Evolutionary conservation across 768 basidiomycete genomes (phyloP).

Genomic region (Pleurotus platypus): DNA sequence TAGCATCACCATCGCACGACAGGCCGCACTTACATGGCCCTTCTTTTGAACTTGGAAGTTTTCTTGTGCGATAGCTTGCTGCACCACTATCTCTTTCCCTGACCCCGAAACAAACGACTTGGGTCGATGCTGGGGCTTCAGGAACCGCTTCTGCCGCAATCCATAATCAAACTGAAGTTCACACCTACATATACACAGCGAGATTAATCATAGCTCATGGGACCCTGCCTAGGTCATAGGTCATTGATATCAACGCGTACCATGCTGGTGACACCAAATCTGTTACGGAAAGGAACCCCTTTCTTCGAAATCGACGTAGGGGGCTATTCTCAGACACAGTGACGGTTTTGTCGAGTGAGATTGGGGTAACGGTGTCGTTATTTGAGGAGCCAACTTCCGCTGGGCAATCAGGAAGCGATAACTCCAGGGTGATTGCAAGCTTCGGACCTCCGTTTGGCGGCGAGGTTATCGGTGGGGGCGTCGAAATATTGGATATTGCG

Average conservation of each 20-base stretch:
- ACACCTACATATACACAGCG: conserved; percentile 46
- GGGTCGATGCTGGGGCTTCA: conserved; percentile 48
- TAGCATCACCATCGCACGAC: neutral
- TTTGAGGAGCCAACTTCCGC: too few species aligned
- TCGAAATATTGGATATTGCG: conserved; percentile 14
- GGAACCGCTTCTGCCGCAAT: conserved; percentile 52
- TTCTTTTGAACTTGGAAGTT: conserved; percentile 48
- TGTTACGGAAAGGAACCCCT: conserved; percentile 52
- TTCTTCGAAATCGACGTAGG: conserved; percentile 38
- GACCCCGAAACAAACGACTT: conserved; percentile 47
- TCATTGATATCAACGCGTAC: conserved; percentile 30
- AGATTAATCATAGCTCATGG: conserved; percentile 1
- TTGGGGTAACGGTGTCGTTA: too few species aligned
- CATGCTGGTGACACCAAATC: conserved; percentile 62
- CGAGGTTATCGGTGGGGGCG: neutral
- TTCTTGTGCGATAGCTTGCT: conserved; percentile 42
- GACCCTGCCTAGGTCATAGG: too few species aligned
- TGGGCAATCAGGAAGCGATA: neutral
- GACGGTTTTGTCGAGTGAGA: neutral
- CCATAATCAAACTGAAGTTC: conserved; percentile 80
- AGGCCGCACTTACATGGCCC: conserved; percentile 45
- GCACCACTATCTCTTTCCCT: conserved; percentile 60
- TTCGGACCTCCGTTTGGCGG: conserved; percentile 23
- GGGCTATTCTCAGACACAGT: conserved; percentile 25
- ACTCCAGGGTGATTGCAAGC: conserved; percentile 32